Conservation (phyloP, 106 monocot species). For the Vanilla planifolia region DNA sequence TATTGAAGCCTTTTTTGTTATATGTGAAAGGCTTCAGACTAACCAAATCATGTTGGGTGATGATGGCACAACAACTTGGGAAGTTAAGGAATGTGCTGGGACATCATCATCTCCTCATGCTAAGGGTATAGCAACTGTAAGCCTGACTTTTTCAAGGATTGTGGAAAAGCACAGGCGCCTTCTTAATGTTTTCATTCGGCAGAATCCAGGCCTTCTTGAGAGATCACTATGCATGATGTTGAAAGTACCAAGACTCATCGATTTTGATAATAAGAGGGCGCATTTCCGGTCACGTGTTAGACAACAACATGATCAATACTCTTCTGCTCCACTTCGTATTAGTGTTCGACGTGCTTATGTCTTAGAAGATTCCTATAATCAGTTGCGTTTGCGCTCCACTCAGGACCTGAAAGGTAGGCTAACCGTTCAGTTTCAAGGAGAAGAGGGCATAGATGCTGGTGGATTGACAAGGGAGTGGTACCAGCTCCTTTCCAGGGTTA, state of each 20-base stretch:
- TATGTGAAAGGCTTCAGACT: slow-evolving; percentile 52
- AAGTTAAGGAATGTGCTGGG: slow-evolving; percentile 34
- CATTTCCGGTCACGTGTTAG: slow-evolving; percentile 66
- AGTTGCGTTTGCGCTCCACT: slow-evolving; percentile 43
- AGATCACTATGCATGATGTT: slow-evolving; percentile 76
- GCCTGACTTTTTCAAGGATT: slow-evolving; percentile 43
- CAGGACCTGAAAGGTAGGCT: slow-evolving; percentile 64
- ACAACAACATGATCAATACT: slow-evolving; percentile 63
- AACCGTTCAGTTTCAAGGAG: slow-evolving; percentile 76
- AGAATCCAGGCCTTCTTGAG: slow-evolving; percentile 64
- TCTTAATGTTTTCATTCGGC: slow-evolving; percentile 68
- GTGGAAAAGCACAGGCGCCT: slow-evolving; percentile 64
- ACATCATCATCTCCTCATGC: slow-evolving; percentile 21
- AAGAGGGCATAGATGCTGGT: slow-evolving; percentile 85
- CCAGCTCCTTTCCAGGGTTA: slow-evolving; percentile 60
- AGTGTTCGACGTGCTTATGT: slow-evolving; percentile 61
- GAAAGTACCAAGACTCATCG: slow-evolving; percentile 69
- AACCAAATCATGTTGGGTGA: slow-evolving; percentile 31
- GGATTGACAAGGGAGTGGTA: slow-evolving; percentile 85
- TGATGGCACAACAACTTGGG: slow-evolving; percentile 29
- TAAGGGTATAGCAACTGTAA: slow-evolving; percentile 16
- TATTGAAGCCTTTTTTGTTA: slow-evolving; percentile 68
- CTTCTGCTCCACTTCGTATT: slow-evolving; percentile 45
- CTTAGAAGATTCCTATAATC: slow-evolving; percentile 79
- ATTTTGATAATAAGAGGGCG: slow-evolving; percentile 79